These are phyloP conservation scores for Leccinum aurantiacum DNA, from an alignment of 768 basidiomycete genomes.

Conservation along the genomic window DNA sequence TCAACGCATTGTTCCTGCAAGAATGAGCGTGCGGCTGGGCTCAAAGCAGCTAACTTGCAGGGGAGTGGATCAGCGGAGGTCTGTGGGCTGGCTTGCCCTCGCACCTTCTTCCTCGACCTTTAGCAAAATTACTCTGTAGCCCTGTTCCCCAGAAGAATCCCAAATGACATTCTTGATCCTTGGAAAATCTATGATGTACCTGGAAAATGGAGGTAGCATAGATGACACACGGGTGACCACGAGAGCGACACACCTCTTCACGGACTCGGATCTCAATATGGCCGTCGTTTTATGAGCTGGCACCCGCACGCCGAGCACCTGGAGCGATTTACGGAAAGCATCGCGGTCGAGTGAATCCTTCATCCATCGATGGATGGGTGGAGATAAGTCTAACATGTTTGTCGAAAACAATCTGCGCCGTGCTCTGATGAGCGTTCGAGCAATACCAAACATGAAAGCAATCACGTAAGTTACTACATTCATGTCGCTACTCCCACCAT, in stretches of 20 bases:
- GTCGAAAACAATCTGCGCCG: conserved; percentile 7
- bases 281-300: conserved; percentile 53
- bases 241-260: conserved; percentile 53
- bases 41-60: conserved; percentile 66
- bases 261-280: conserved; percentile 54
- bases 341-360: conserved; percentile 55
- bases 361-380: conserved; percentile 53
- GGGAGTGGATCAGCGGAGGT: conserved; percentile 7
- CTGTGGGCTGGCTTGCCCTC: conserved; percentile 14
- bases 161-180: conserved; percentile 59
- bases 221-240: conserved; percentile 8
- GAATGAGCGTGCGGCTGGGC: conserved; percentile 52
- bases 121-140: conserved; percentile 64
- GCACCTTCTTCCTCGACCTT: conserved; percentile 61
- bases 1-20: conserved; percentile 55
- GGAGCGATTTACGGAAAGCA: conserved; percentile 63
- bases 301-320: conserved; percentile 68
- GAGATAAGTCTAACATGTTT: conserved; percentile 37
- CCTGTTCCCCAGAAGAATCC: conserved; percentile 48
- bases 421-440: neutral
- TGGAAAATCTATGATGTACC: conserved; percentile 67
- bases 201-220: conserved; percentile 27
- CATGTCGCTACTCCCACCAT: conserved; percentile 28
- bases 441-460: conserved; percentile 19
- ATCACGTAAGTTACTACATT: conserved; percentile 1